Percentiles rank a stretch among this genome's conserved stretches.
These are phyloP conservation scores for Berkeleyomyces basicola DNA, from an alignment of 2,329 filamentous ascomycete genomes.

Conservation along the genomic window DNA sequence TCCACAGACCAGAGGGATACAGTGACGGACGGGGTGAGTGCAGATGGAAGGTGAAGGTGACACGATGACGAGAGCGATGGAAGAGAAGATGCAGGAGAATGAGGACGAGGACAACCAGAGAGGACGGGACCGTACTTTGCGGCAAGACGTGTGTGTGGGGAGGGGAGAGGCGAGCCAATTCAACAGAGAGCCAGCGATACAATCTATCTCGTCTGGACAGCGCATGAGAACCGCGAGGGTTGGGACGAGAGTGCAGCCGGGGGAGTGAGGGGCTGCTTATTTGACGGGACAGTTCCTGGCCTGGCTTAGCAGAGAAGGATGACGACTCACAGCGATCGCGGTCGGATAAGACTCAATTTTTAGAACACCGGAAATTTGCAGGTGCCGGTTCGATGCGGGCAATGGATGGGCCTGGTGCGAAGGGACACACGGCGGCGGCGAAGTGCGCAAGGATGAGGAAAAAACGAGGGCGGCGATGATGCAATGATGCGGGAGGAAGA, in stretches of 20 bases:
- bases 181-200: not conserved
- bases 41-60: not conserved
- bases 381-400: not conserved
- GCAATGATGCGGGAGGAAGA: not conserved
- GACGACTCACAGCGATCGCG: not conserved
- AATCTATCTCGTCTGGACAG: not conserved
- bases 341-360: not conserved
- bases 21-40: not conserved
- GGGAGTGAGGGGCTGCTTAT: not conserved
- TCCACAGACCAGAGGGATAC: not conserved
- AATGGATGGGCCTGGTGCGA: not conserved
- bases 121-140: not conserved
- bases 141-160: not conserved
- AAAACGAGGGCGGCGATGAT: not conserved
- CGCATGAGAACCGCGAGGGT: not conserved
- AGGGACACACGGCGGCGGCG: not conserved
- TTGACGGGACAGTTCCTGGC: not conserved
- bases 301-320: not conserved
- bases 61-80: not conserved
- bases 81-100: not conserved
- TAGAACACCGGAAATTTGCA: not conserved
- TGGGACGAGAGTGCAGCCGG: not conserved
- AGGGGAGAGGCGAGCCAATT: not conserved
- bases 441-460: not conserved
- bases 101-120: not conserved